Conservation (phyloP, 257 asterid genomes). For the Ajuga chamaepitys region DNA sequence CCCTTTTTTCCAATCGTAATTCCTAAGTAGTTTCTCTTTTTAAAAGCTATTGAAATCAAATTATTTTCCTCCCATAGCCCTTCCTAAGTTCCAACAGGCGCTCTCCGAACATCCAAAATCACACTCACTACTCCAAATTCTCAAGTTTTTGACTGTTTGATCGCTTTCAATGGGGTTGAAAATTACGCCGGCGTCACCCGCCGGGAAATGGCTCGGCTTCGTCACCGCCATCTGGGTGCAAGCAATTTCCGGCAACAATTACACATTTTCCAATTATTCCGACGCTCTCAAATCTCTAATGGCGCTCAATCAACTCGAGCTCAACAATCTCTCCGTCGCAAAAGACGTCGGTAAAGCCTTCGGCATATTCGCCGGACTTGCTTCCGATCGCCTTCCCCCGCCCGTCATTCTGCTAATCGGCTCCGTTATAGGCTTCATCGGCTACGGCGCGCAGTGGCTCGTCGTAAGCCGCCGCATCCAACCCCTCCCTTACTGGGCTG, state of each 20-base stretch:
- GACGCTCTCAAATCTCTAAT: conserved; percentile 74
- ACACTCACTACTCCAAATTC: neutral
- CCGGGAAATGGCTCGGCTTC: conserved; percentile 85
- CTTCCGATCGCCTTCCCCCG: conserved; percentile 74
- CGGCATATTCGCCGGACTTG: conserved; percentile 85
- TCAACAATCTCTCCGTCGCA: conserved; percentile 88
- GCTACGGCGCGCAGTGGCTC: conserved; percentile 95
- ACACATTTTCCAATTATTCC: conserved; percentile 89
- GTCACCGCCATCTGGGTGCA: conserved; percentile 95
- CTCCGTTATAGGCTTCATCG: conserved; percentile 62
- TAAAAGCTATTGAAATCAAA: neutral
- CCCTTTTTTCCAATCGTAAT: too few species aligned
- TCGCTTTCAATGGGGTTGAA: conserved; percentile 27
- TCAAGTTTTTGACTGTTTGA: neutral
- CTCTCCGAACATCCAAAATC: neutral
- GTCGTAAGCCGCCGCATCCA: conserved; percentile 80
- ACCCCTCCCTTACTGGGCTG: conserved; percentile 89
- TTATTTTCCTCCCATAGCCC: neutral
- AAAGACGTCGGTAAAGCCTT: conserved; percentile 97
- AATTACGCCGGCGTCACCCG: conserved; percentile 50
- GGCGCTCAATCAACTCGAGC: conserved; percentile 82
- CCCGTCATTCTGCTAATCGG: conserved; percentile 70
- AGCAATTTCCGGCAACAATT: conserved; percentile 86
- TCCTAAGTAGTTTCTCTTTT: too few species aligned
- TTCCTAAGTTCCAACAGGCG: neutral